A percentile compares a stretch with the other conserved stretches of the same genome.
Evolutionary conservation across 2,329 filamentous ascomycete genomes (phyloP).

Genomic region (Aspergillus oerlinghausenensis): DNA sequence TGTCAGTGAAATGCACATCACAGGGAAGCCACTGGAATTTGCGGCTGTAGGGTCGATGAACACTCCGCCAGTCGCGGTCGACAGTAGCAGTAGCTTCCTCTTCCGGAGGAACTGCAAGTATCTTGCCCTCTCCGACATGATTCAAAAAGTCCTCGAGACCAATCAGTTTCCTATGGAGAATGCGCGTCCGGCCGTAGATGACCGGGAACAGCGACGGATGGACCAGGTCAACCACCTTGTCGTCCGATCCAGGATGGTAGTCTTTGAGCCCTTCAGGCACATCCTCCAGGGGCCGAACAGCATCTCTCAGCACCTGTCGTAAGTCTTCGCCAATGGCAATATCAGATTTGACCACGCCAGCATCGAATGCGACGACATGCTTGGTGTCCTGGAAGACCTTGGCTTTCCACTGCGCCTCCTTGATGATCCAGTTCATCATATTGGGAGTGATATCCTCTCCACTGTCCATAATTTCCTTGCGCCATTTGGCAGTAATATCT

Average conservation of each 20-base stretch:
- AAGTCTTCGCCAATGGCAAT: conserved; percentile 38
- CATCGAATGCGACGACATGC: conserved; percentile 44
- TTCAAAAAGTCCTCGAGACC: conserved; percentile 17
- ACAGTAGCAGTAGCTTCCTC: background rate
- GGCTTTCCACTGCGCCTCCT: conserved; percentile 51
- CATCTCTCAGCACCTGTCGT: conserved; percentile 40
- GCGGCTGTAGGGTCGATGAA: conserved; percentile 15
- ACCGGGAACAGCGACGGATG: conserved; percentile 52
- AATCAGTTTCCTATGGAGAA: conserved; percentile 16
- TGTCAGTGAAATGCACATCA: conserved; percentile 27
- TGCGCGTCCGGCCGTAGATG: conserved; percentile 21
- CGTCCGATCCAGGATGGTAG: conserved; percentile 57
- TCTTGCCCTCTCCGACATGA: background rate
- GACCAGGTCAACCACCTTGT: conserved; percentile 58
- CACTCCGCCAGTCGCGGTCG: background rate
- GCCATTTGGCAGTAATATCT: conserved; percentile 30
- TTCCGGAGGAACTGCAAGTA: conserved; percentile 8
- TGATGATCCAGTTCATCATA: conserved; percentile 39
- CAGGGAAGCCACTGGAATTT: conserved; percentile 48
- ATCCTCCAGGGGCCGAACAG: conserved; percentile 49
- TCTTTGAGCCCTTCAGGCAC: conserved; percentile 46
- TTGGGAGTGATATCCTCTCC: conserved; percentile 25
- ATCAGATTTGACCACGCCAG: conserved; percentile 52
- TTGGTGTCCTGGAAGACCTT: conserved; percentile 34
- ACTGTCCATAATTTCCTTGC: conserved; percentile 18